Evolutionary conservation across 2,329 filamentous ascomycete species (phyloP).

Genomic region (Fusarium sp.): DNA sequence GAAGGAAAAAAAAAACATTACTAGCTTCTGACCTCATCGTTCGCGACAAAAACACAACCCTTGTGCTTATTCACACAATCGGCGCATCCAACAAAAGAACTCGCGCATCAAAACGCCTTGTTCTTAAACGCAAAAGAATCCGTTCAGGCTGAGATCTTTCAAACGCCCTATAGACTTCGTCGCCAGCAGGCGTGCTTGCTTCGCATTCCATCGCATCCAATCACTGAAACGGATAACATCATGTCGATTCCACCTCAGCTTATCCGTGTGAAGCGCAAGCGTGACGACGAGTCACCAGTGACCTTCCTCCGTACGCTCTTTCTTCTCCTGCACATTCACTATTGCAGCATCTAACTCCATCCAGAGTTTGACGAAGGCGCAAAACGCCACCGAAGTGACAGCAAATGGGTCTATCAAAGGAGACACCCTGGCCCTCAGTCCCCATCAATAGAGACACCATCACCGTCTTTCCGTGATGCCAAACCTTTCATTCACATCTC

Average conservation of each 20-base stretch:
- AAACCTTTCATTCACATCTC: slow-evolving; percentile 65
- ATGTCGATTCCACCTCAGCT: slow-evolving; percentile 71
- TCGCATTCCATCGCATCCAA: neutral
- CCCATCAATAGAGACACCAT: slow-evolving; percentile 43
- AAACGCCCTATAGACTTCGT: neutral
- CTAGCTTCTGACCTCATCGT: slow-evolving; percentile 39
- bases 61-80: slow-evolving; percentile 4
- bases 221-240: neutral
- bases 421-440: slow-evolving; percentile 53
- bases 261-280: slow-evolving; percentile 73
- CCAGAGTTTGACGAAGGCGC: slow-evolving; percentile 65
- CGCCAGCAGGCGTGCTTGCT: neutral
- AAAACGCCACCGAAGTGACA: slow-evolving; percentile 66
- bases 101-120: neutral
- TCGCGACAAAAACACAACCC: neutral
- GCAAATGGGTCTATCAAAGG: slow-evolving; percentile 68
- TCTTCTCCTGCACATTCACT: slow-evolving; percentile 10
- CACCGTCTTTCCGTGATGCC: slow-evolving; percentile 33
- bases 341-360: slow-evolving; percentile 31
- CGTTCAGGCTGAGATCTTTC: neutral
- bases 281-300: slow-evolving; percentile 65
- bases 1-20: neutral
- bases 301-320: slow-evolving; percentile 65
- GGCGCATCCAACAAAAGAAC: neutral
- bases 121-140: neutral